Evolutionary conservation across 495 filamentous ascomycete species (phyloP), one percentile per base, ranked within the genome.

Genomic region (Tricharina praecox): DNA sequence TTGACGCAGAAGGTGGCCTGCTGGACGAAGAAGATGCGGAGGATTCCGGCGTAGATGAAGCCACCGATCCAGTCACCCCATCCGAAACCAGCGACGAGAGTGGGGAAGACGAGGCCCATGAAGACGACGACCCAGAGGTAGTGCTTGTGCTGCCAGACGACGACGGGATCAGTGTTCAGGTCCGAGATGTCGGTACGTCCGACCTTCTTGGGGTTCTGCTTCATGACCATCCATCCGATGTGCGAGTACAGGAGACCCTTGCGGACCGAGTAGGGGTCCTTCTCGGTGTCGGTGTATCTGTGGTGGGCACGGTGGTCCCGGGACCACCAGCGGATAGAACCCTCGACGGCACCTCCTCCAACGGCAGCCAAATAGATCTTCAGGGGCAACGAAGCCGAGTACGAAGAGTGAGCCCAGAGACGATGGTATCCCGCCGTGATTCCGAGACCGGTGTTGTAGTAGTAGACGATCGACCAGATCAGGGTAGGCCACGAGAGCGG

Each of bases 1-100:
- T 97, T 97, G 74, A 97, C 87, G 56, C 90, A 97, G 78, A 97
- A 97, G 54, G 90, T 97, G 50, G 90, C 90, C 67, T 97, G 90
- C 70, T 97, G 90, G 54, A 97, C 85, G 71, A 97, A 85, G 76
- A 92, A 95, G 65, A 94, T 86, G 59, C 90, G 76, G 53, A 95
- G 78, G 62, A 97, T 92, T 59, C 90, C 90, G 47, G 75, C 86
- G 58, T 97, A 97, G 67, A 97, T 74, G 66, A 84, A 93, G 35
- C 90, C 90, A 53, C 90, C 90, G 48, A 74, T 60, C 75, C 75
- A 95, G 64, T 97, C 90, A 66, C 75, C 75, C 85, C 86, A 97
- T 59, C 76, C 75, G 33, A 95, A 68, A 59, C 90, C 90, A 58
- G 82, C 78, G 46, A 94, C 75, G 18, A 87, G 55, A 55, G 77